Percentiles rank a stretch among this genome's conserved stretches.
Evolutionary conservation across 768 basidiomycete species (phyloP).

Genomic region (Auricularia heimuer): DNA sequence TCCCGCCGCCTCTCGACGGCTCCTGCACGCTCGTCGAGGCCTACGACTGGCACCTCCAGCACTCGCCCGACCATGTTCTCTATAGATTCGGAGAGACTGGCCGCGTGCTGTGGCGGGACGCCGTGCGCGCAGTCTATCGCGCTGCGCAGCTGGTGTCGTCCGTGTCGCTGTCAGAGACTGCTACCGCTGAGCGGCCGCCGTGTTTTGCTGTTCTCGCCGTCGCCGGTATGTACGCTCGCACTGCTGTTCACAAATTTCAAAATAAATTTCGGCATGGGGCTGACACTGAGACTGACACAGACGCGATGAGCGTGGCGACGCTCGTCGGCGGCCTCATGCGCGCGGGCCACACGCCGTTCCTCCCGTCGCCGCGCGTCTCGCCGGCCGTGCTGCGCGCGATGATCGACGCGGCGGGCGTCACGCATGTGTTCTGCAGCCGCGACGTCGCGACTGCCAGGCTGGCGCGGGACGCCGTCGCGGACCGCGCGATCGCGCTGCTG

Average conservation of each 20-base stretch:
- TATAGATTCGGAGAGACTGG: not conserved
- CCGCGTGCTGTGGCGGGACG: not conserved
- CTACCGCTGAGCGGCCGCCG: not conserved
- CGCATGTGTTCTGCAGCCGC: not conserved
- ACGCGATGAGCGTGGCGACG: not conserved
- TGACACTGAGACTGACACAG: not conserved
- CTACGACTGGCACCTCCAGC: constrained; percentile 20
- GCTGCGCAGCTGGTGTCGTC: not conserved
- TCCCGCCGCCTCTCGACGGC: constrained; percentile 25
- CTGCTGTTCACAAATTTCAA: not conserved
- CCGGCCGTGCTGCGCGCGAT: not conserved
- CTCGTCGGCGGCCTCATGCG: not conserved
- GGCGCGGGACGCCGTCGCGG: not conserved
- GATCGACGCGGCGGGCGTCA: not conserved
- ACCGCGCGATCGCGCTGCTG: not conserved
- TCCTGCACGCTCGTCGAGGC: constrained; percentile 25
- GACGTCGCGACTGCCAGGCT: not conserved
- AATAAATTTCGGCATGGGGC: too few species aligned
- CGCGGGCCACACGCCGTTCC: not conserved
- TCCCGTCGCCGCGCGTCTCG: not conserved
- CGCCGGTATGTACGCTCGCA: not conserved
- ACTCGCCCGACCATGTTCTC: constrained; percentile 24
- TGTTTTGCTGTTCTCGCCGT: not conserved
- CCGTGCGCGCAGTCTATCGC: not conserved
- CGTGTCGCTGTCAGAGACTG: not conserved